Conservation (phyloP, 176 grass and related monocot species). For the Olyra latifolia region DNA sequence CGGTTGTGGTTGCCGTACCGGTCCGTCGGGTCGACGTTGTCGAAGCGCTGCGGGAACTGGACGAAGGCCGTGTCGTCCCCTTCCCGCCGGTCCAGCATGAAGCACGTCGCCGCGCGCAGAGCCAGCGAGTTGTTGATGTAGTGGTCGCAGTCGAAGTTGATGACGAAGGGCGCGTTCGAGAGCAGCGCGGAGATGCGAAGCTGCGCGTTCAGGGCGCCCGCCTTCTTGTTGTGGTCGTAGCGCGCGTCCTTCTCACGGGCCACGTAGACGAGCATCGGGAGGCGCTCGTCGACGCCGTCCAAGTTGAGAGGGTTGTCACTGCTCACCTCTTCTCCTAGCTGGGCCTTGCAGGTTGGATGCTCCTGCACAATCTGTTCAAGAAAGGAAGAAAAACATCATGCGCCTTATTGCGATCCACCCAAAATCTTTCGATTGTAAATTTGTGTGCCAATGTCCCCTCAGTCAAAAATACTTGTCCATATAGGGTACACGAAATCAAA, state of each 20-base stretch:
- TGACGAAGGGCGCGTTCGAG: slow-evolving; percentile 41
- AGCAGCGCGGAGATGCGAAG: slow-evolving; percentile 31
- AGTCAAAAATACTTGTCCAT: no score
- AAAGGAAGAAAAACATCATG: no score
- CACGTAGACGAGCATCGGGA: slow-evolving; percentile 24
- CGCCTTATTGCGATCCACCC: no score
- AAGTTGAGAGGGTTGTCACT: no score
- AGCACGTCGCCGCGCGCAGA: slow-evolving; percentile 24
- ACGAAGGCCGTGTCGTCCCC: slow-evolving; percentile 70
- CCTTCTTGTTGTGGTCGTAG: slow-evolving; percentile 26
- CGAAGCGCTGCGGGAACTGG: slow-evolving; percentile 78
- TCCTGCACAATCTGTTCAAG: no score
- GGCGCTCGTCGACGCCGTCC: no score
- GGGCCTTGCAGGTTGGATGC: no score
- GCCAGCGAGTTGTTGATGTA: slow-evolving; percentile 42
- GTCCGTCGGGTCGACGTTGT: slow-evolving; percentile 72
- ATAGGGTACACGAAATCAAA: no score
- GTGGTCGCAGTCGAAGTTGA: slow-evolving; percentile 2
- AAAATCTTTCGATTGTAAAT: no score
- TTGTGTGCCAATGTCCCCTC: no score
- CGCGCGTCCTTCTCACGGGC: slow-evolving; percentile 24
- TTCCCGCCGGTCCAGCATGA: slow-evolving; percentile 40
- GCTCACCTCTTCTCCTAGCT: no score
- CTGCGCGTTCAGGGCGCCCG: slow-evolving; percentile 5
- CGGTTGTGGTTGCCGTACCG: slow-evolving; percentile 83